A percentile compares a stretch with the other conserved stretches of the same genome.
Conservation (phyloP, 176 grass and related monocot genomes). For the Musa schizocarpa region DNA sequence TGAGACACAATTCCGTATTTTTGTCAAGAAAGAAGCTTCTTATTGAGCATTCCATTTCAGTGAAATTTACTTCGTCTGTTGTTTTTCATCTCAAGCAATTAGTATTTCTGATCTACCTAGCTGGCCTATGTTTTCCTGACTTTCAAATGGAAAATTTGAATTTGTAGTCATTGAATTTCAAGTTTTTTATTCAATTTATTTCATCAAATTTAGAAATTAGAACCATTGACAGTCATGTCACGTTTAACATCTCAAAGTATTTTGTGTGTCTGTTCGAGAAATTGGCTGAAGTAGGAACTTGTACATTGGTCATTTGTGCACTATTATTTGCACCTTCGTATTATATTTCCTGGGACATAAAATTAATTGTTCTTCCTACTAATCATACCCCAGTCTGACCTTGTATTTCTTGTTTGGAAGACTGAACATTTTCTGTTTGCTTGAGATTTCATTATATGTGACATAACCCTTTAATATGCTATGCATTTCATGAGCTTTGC, state of each 20-base stretch:
- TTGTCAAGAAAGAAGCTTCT: not conserved
- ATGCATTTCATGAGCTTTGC: not conserved
- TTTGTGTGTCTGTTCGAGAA: not conserved
- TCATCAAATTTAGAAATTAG: not conserved
- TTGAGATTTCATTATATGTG: not conserved
- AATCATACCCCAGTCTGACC: not conserved
- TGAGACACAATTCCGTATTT: not conserved
- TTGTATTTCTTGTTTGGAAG: not conserved
- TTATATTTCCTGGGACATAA: not conserved
- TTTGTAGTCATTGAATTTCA: not conserved
- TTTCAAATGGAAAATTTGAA: not conserved
- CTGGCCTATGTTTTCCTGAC: not conserved
- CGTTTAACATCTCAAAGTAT: not conserved
- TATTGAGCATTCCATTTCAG: not conserved
- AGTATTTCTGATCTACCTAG: not conserved
- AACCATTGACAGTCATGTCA: not conserved
- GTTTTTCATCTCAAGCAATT: not conserved
- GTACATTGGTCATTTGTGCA: not conserved
- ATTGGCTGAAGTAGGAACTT: not conserved
- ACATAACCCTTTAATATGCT: not conserved
- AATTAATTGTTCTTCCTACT: not conserved
- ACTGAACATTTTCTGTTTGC: not conserved
- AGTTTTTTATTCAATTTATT: not conserved
- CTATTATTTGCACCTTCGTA: not conserved
- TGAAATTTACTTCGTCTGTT: not conserved